phyloP scores from a whole-genome alignment of 257 asterid species.

The Solanum pennellii region DNA sequence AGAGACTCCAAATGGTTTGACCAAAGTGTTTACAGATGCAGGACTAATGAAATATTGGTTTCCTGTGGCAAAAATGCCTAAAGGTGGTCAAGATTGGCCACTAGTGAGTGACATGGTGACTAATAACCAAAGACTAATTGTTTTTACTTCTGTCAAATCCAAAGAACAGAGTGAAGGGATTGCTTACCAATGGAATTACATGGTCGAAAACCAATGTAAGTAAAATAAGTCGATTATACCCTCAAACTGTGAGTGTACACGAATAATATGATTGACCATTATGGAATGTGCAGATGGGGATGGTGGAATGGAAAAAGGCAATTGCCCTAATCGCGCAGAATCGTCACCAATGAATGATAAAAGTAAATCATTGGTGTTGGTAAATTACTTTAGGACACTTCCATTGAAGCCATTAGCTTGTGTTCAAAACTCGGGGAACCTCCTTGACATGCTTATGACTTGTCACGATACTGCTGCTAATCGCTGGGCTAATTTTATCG shows the following conservation, averaged over 20 bases:
- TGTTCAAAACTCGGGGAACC: constrained; percentile 50
- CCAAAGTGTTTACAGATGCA: constrained; percentile 50
- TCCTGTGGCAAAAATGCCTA: constrained; percentile 67
- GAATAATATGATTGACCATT: not conserved
- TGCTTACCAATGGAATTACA: constrained; percentile 91
- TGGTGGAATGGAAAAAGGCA: constrained; percentile 64
- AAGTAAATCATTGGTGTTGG: constrained; percentile 50
- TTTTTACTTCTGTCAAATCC: constrained; percentile 47
- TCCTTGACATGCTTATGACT: constrained; percentile 42
- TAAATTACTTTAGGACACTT: constrained; percentile 50
- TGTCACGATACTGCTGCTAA: constrained; percentile 49
- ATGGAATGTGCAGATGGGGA: constrained; percentile 46
- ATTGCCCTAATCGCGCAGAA: constrained; percentile 55
- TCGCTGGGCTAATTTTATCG: constrained; percentile 77
- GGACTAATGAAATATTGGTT: constrained; percentile 72
- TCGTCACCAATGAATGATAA: constrained; percentile 53
- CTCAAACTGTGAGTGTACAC: not conserved
- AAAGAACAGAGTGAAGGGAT: constrained; percentile 70
- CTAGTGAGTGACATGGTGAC: constrained; percentile 60
- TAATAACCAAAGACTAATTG: constrained; percentile 53
- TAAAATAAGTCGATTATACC: not conserved
- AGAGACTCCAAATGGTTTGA: constrained; percentile 49
- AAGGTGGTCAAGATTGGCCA: constrained; percentile 69
- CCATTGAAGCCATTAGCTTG: constrained; percentile 52
- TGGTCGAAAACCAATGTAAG: constrained; percentile 89